Base-by-base conservation (phyloP, 352 stramenopile species). In the Pythium phragmiticola region DNA sequence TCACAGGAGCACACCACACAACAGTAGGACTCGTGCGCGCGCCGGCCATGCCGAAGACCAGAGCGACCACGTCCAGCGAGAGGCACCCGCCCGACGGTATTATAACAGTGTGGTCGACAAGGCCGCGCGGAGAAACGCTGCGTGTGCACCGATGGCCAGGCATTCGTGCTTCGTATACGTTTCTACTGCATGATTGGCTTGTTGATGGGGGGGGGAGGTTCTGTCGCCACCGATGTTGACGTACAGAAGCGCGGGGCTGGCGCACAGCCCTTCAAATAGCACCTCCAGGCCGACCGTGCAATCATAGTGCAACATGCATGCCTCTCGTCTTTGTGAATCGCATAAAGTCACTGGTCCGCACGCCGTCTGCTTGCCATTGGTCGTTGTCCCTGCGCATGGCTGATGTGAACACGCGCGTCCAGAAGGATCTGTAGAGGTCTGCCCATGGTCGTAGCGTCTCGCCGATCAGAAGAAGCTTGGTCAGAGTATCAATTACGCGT, bases 371-470 rank as follows among this genome's bases (percentile, higher is more conserved):
- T 8, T 7, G 6, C 4, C 6, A 23, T 4, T 49, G 47, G 3
- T 53, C 47, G 1, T 53, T 9, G 47, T 53, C 26, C 2, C 26
- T 28, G 26, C 26, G 16, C 47, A 39, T 53, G 11, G 28, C 47
- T 3, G 47, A 53, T 23, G 21, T 21, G 47, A 53, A 23, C 23
- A 53, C 23, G 13, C 47, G 47, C 23, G 47, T 39, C 47, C 47
- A 53, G 11, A 53, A 53, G 2, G 47, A 23, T 11, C 16, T 13
- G 11, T 53, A 53, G 7, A 53, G 47, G 36, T 53, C 47, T 12
- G 12, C 26, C 47, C 47, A 53, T 26, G 47, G 19, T 12, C 47
- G 47, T 5, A 53, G 23, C 23, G 47, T 53, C 47, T 53, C 47
- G 47, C 11, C 47, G 23, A n/a, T 14, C 12, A 37, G 13, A 21